Base-by-base conservation (phyloP, 2,329 filamentous ascomycete genomes). In the Diaporthe caulivora region DNA sequence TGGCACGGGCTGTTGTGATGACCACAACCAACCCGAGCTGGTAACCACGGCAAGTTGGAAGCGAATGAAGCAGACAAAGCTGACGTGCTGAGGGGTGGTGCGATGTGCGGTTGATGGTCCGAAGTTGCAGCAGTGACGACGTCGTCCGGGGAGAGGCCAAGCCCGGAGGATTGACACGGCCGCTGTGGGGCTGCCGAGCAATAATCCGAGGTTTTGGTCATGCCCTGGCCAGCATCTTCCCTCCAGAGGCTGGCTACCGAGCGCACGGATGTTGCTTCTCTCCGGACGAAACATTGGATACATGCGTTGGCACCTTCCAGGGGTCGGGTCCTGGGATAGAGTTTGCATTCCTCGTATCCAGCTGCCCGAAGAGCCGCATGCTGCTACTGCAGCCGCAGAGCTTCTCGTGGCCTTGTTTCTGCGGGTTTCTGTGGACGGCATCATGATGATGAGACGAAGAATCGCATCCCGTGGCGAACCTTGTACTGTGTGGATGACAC, bases 281-380 rank as follows among this genome's bases (percentile, higher is more conserved):
- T 51, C 62, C 44, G 44, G 62, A 51, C 44, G 44, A 51, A 65
- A 65, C 44, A 51, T 65, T 65, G 62, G 44, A 51, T 21, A 67
- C 47, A 49, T 67, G 62, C 47, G 62, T 47, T 67, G 62, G 62
- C 44, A 53, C 62, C n/a, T n/a, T 67, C 31, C 47, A 53, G 47
- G 62, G 40, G 44, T 51, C 21, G 44, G 62, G 29, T 51, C 4
- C 62, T 53, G 62, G 47, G 47, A 67, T 67, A 67, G 62, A 67
- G 47, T 67, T 67, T 37, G 62, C 47, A 2, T 53, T 67, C 47
- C 47, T 67, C 62, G 62, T 67, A 67, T 67, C 62, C 62, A 67
- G 62, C 62, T 67, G 62, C 31, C 62, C 40, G 62, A 67, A 67
- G 62, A 67, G 62, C 62, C 62, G 62, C 62, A 67, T 67, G 62